Conservation (phyloP, 495 filamentous ascomycete genomes). For the Parmelia sp. region DNA sequence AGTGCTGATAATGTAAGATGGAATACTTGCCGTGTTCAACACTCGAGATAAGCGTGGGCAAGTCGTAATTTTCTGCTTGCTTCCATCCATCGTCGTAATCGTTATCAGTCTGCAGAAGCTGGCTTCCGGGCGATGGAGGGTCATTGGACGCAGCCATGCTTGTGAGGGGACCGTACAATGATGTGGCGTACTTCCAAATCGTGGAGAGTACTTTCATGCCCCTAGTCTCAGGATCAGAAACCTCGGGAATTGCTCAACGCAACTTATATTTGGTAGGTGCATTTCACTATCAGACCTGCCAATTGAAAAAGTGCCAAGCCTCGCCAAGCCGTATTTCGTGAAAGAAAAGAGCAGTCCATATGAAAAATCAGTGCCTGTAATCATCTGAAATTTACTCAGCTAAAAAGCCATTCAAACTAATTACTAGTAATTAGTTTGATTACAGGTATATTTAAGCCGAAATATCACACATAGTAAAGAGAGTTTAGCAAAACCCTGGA, state of each 20-base stretch:
- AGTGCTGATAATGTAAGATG: neutral
- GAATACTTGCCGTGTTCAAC: conserved; percentile 1
- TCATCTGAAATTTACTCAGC: no score
- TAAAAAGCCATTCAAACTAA: no score
- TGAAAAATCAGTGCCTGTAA: no score
- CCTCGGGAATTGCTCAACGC: no score
- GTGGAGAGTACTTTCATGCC: neutral
- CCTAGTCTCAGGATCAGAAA: no score
- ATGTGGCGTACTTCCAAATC: neutral
- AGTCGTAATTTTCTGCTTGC: neutral
- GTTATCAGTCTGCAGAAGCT: neutral
- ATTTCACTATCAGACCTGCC: no score
- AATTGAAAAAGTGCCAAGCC: neutral
- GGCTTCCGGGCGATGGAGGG: neutral
- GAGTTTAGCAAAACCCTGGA: no score
- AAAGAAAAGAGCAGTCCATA: no score
- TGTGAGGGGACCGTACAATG: neutral
- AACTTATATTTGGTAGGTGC: no score
- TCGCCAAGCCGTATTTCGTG: neutral
- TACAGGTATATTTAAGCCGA: no score
- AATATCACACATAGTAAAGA: no score
- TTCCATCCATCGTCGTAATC: conserved; percentile 3
- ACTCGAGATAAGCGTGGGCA: conserved; percentile 6
- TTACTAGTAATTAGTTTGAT: no score
- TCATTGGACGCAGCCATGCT: conserved; percentile 1